phyloP scores from a whole-genome alignment of 306 rosid genomes.

The Casuarina glauca region DNA sequence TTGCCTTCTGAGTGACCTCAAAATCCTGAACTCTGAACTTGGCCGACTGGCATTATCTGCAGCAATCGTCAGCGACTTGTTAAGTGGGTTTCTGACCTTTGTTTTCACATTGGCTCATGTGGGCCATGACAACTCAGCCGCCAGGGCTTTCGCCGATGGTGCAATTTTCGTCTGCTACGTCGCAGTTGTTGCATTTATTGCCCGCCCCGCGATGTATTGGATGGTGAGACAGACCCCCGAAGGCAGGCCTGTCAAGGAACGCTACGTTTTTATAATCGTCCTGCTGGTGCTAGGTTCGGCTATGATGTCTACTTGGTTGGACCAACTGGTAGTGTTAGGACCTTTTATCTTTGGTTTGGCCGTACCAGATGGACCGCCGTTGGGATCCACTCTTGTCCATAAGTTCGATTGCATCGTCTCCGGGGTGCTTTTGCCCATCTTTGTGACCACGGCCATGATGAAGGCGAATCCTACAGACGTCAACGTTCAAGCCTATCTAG shows the following conservation, averaged over 20 bases:
- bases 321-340: conserved; percentile 37
- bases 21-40: conserved; percentile 60
- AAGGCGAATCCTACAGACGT: conserved; percentile 39
- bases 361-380: conserved; percentile 69
- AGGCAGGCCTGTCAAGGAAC: conserved; percentile 53
- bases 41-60: conserved; percentile 60
- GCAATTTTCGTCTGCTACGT: not conserved
- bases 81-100: conserved; percentile 7
- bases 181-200: conserved; percentile 15
- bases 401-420: conserved; percentile 54
- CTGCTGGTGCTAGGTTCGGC: conserved; percentile 23
- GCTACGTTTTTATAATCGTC: conserved; percentile 42
- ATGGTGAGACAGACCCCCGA: conserved; percentile 61
- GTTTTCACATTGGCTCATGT: not conserved
- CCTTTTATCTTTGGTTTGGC: conserved; percentile 64
- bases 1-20: conserved; percentile 47
- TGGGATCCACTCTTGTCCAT: conserved; percentile 55
- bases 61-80: conserved; percentile 49
- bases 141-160: not conserved
- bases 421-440: conserved; percentile 52
- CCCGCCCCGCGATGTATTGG: conserved; percentile 61
- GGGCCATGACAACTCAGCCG: not conserved
- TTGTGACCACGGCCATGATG: conserved; percentile 46
- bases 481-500: not conserved
- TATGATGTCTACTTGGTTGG: conserved; percentile 21